Evolutionary conservation across 345 rosid genomes (phyloP).

Genomic region (Arabidopsis suecica): DNA sequence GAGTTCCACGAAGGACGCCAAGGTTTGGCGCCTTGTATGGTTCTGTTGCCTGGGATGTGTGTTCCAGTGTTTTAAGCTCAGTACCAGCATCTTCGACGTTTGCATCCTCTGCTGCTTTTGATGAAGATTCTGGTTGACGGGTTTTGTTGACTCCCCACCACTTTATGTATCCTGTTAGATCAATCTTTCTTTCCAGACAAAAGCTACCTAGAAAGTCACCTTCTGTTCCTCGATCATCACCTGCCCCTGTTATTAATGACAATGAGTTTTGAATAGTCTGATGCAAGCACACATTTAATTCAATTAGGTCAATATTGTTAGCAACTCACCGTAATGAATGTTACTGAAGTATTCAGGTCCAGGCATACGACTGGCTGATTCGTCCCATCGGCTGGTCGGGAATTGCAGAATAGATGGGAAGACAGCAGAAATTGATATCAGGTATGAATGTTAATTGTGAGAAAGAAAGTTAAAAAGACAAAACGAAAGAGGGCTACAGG

Average conservation of each 20-base stretch:
- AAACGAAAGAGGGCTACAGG: conserved; percentile 6
- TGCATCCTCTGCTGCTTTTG: conserved; percentile 69
- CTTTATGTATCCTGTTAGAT: conserved; percentile 79
- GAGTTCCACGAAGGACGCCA: conserved; percentile 55
- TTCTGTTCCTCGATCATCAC: conserved; percentile 75
- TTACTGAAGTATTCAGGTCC: conserved; percentile 83
- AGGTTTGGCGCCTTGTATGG: conserved; percentile 89
- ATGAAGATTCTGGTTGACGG: conserved; percentile 68
- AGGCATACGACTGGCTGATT: conserved; percentile 74
- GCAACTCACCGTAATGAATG: conserved; percentile 61
- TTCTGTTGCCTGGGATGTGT: conserved; percentile 69
- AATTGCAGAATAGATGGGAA: conserved; percentile 30
- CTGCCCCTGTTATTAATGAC: conserved; percentile 50
- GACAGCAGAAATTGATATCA: conserved; percentile 34
- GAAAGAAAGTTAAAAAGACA: not conserved
- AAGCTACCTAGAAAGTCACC: conserved; percentile 74
- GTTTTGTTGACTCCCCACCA: conserved; percentile 90
- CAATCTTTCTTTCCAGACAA: conserved; percentile 83
- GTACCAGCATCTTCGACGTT: conserved; percentile 69
- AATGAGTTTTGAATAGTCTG: conserved; percentile 15
- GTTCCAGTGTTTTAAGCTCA: conserved; percentile 81
- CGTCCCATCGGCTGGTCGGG: conserved; percentile 78
- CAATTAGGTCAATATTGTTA: conserved; percentile 11
- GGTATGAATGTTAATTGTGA: conserved; percentile 7
- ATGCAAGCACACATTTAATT: conserved; percentile 1